Evolutionary conservation across 176 grass and related monocot species (phyloP).

Genomic region (maize (Zea mays)): Zm-B73-REFERENCE-NAM-5.0 NC_050096.1:192913501-192914000

Average conservation of each 20-base stretch:
- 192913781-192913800: conserved; percentile 55
- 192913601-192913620: conserved; percentile 37
- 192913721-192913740: conserved; percentile 68
- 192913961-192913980: no score
- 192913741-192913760: conserved; percentile 68
- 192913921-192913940: conserved; percentile 19
- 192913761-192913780: conserved; percentile 59
- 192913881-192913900: conserved; percentile 78
- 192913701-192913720: conserved; percentile 21
- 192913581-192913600: conserved; percentile 38
- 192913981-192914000: conserved; percentile 22
- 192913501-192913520: conserved; percentile 35
- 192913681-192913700: conserved; percentile 43
- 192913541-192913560: conserved; percentile 59
- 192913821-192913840: conserved; percentile 71
- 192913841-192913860: conserved; percentile 46
- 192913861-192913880: conserved; percentile 65
- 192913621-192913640: conserved; percentile 60
- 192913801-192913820: conserved; percentile 83
- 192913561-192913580: conserved; percentile 31
- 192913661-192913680: conserved; percentile 45
- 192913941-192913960: conserved; percentile 13
- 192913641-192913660: conserved; percentile 69
- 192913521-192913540: conserved; percentile 78
- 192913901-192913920: conserved; percentile 36